phyloP scores from a whole-genome alignment of 805 yeast species.

The Clavispora phyllophila region DNA sequence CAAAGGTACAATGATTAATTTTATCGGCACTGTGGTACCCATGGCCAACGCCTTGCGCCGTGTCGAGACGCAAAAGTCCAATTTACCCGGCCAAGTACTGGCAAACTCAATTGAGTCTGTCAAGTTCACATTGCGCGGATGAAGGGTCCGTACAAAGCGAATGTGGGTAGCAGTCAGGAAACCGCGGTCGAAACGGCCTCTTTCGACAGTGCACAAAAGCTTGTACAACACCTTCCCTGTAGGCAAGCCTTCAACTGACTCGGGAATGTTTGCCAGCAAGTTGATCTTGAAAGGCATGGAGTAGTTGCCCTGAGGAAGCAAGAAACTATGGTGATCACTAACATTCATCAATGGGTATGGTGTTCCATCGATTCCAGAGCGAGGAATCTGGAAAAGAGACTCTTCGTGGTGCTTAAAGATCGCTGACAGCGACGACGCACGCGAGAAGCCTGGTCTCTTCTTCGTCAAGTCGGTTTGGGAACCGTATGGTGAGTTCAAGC shows the following conservation, averaged over 20 bases:
- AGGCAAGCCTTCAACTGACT: slow-evolving; percentile 47
- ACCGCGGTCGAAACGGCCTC: slow-evolving; percentile 40
- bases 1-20: slow-evolving; percentile 42
- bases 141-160: slow-evolving; percentile 41
- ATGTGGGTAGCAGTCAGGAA: slow-evolving; percentile 32
- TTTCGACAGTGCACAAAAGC: slow-evolving; percentile 36
- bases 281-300: slow-evolving; percentile 42
- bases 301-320: slow-evolving; percentile 49
- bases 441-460: slow-evolving; percentile 21
- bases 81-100: slow-evolving; percentile 49
- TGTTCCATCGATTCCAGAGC: slow-evolving; percentile 39
- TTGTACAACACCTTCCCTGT: slow-evolving; percentile 40
- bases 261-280: slow-evolving; percentile 45
- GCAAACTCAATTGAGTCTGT: slow-evolving; percentile 42
- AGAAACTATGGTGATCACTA: slow-evolving; percentile 27
- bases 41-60: slow-evolving; percentile 43
- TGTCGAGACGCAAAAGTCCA: slow-evolving; percentile 44
- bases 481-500: slow-evolving; percentile 1
- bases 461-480: neutral
- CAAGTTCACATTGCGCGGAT: slow-evolving; percentile 34
- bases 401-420: slow-evolving; percentile 11
- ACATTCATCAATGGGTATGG: slow-evolving; percentile 19
- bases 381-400: slow-evolving; percentile 23
- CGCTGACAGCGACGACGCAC: slow-evolving; percentile 30
- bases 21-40: slow-evolving; percentile 41